Percentiles rank a stretch among this genome's conserved stretches.
These are phyloP conservation scores for Salix viminalis DNA, from an alignment of 345 rosid genomes.

Conservation along the genomic window DNA sequence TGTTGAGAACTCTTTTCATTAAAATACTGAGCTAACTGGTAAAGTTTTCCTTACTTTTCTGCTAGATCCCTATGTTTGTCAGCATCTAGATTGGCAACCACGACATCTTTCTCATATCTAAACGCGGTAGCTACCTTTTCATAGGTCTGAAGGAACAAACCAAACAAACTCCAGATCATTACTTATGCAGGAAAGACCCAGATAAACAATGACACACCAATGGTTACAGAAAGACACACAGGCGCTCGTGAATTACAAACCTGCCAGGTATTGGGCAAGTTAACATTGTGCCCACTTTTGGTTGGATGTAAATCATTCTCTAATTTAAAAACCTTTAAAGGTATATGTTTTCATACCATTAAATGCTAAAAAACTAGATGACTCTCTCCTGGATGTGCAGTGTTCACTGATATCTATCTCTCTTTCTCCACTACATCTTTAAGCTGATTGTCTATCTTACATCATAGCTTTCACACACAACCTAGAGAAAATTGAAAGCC, in stretches of 20 bases:
- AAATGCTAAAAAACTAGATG: neutral
- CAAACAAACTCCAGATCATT: constrained; percentile 8
- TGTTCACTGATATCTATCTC: neutral
- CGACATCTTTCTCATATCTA: constrained; percentile 69
- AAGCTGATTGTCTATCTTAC: neutral
- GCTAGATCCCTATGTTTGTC: constrained; percentile 73
- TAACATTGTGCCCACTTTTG: neutral
- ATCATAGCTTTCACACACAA: neutral
- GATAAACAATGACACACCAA: neutral
- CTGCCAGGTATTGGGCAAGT: neutral
- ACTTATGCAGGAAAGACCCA: neutral
- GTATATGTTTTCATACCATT: neutral
- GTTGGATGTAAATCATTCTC: neutral
- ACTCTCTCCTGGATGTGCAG: neutral
- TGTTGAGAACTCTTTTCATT: neutral
- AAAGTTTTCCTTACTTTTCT: constrained; percentile 57
- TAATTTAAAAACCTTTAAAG: neutral
- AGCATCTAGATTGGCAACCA: constrained; percentile 88
- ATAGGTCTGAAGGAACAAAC: constrained; percentile 44
- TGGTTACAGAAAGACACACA: neutral
- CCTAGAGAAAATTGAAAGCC: neutral
- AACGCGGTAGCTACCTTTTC: constrained; percentile 90
- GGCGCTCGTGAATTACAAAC: neutral
- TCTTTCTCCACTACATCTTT: neutral
- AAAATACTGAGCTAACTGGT: neutral